These are phyloP conservation scores for Opeltia flavorubescens DNA, from an alignment of 495 filamentous ascomycete genomes.

Conservation along the genomic window DNA sequence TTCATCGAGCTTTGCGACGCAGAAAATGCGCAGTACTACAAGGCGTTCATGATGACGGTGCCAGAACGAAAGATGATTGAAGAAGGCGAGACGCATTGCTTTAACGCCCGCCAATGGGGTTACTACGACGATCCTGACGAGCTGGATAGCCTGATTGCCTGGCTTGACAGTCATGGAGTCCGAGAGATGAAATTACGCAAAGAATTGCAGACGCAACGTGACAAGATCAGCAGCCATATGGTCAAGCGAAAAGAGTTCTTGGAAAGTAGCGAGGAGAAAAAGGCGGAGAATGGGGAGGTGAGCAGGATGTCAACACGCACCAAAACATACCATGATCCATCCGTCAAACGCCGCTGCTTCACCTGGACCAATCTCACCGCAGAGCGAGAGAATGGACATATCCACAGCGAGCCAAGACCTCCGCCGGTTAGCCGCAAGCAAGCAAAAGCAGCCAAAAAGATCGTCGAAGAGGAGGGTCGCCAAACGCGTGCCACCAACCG, in stretches of 20 bases:
- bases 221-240: constrained; percentile 72
- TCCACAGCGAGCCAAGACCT: constrained; percentile 64
- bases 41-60: constrained; percentile 63
- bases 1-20: constrained; percentile 65
- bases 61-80: constrained; percentile 75
- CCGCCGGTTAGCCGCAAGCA: constrained; percentile 35
- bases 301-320: constrained; percentile 63
- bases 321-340: constrained; percentile 49
- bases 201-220: constrained; percentile 63
- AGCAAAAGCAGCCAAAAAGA: constrained; percentile 26
- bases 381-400: constrained; percentile 60
- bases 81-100: constrained; percentile 69
- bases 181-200: constrained; percentile 77
- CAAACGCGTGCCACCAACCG: constrained; percentile 30
- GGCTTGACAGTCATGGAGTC: constrained; percentile 73
- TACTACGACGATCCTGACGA: constrained; percentile 70
- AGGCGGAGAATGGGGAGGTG: constrained; percentile 41
- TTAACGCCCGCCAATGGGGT: constrained; percentile 72
- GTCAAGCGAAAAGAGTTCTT: constrained; percentile 59
- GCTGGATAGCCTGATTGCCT: constrained; percentile 64
- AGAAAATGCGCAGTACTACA: constrained; percentile 42
- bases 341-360: constrained; percentile 51
- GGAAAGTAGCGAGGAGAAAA: constrained; percentile 31
- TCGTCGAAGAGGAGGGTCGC: constrained; percentile 19
- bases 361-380: constrained; percentile 72